Conservation (phyloP, 208 protist species). For the Sergeia podlipaevii region DNA sequence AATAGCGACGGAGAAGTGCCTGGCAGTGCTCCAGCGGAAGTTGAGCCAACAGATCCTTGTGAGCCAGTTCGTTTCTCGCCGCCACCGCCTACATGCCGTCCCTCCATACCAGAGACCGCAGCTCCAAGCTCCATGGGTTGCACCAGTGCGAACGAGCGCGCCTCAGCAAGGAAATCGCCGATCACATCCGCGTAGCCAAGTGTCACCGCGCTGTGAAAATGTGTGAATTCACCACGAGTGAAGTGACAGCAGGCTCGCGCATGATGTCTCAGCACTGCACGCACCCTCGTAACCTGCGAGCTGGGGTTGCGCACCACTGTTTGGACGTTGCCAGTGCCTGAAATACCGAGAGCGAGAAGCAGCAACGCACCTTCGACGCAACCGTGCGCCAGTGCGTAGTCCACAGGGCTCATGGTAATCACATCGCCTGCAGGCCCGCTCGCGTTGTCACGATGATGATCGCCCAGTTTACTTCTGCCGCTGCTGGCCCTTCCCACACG, state of each 20-base stretch:
- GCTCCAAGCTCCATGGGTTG: background rate
- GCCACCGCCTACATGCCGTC: too few species aligned
- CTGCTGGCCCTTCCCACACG: background rate
- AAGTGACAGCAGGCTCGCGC: conserved; percentile 1
- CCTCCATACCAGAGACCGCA: background rate
- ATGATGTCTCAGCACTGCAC: background rate
- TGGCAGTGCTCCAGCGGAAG: conserved; percentile 1
- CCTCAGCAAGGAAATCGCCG: conserved; percentile 28
- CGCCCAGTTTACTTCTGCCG: conserved; percentile 11
- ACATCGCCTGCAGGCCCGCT: background rate
- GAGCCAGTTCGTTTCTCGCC: too few species aligned
- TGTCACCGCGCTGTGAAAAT: conserved; percentile 66
- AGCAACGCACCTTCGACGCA: conserved; percentile 52
- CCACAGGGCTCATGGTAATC: conserved; percentile 30
- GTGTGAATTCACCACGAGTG: conserved; percentile 27
- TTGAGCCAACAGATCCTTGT: too few species aligned
- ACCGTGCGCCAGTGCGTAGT: conserved; percentile 42
- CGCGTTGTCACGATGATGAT: background rate
- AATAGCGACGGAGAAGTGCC: conserved; percentile 34
- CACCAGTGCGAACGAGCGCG: conserved; percentile 14
- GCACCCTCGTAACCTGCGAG: background rate
- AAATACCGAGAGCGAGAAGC: conserved; percentile 45
- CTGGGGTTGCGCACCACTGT: conserved; percentile 3
- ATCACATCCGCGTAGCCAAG: conserved; percentile 39
- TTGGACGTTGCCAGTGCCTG: conserved; percentile 16